These are phyloP conservation scores for Carpediemonas membranifera DNA, from an alignment of 78 protist species.

Conservation along the genomic window DNA sequence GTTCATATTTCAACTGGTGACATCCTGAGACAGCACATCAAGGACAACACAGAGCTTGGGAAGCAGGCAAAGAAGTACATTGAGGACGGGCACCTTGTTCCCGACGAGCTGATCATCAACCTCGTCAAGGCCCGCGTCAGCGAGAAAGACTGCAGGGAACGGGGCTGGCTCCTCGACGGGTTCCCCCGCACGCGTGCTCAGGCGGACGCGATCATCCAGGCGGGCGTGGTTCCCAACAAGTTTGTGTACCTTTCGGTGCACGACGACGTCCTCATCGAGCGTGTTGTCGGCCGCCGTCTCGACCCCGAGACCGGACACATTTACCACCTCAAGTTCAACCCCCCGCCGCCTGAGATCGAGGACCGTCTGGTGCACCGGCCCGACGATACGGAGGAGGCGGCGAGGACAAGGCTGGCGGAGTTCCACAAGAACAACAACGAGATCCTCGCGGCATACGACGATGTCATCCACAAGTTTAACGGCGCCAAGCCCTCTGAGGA, in stretches of 20 bases:
- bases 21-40: conserved; percentile 23
- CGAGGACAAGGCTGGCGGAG: conserved; percentile 12
- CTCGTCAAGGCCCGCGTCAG: conserved; percentile 21
- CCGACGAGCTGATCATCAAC: conserved; percentile 38
- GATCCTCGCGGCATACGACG: no score
- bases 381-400: conserved; percentile 43
- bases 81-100: conserved; percentile 35
- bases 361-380: conserved; percentile 30
- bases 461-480: no score
- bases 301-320: conserved; percentile 46
- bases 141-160: neutral
- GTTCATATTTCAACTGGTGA: conserved; percentile 44
- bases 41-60: conserved; percentile 16
- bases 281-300: conserved; percentile 38
- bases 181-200: conserved; percentile 48
- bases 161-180: conserved; percentile 64
- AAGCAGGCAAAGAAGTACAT: conserved; percentile 21
- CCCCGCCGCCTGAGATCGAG: conserved; percentile 35
- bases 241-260: conserved; percentile 39
- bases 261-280: conserved; percentile 22
- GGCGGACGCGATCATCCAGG: conserved; percentile 19
- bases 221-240: conserved; percentile 18
- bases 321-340: conserved; percentile 51
- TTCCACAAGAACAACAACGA: conserved; percentile 20
- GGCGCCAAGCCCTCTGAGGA: no score